Conservation (phyloP, 495 filamentous ascomycete species). For the Hypoxylon trugodes region DNA sequence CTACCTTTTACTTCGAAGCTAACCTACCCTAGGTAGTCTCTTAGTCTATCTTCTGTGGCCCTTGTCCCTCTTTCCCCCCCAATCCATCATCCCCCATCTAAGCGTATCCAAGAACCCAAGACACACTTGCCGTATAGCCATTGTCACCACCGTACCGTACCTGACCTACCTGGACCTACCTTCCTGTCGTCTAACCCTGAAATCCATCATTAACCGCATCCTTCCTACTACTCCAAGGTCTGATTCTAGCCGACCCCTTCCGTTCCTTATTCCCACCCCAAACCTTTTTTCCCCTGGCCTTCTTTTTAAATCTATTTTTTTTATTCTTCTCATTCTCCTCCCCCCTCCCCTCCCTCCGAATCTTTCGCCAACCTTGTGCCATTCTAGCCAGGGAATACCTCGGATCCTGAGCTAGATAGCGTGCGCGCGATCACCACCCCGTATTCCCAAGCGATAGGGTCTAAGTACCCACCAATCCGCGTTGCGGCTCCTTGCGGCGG, state of each 20-base stretch:
- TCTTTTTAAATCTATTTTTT: neutral
- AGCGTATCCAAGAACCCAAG: neutral
- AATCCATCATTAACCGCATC: conserved; percentile 39
- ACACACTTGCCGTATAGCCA: conserved; percentile 38
- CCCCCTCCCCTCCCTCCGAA: conserved; percentile 8
- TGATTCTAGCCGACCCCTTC: conserved; percentile 31
- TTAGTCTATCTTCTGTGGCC: conserved; percentile 31
- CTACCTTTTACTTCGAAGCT: too few relatives aligned
- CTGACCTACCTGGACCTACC: conserved; percentile 16
- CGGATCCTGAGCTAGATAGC: conserved; percentile 32
- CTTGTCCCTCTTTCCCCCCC: conserved; percentile 16
- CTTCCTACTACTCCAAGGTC: conserved; percentile 25
- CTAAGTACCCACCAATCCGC: conserved; percentile 37
- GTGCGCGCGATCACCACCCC: conserved; percentile 26
- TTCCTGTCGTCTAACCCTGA: conserved; percentile 32
- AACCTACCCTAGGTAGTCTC: too few relatives aligned
- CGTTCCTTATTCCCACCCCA: conserved; percentile 25
- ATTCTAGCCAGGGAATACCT: conserved; percentile 27
- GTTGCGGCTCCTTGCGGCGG: conserved; percentile 40
- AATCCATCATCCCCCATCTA: conserved; percentile 11
- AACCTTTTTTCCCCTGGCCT: neutral
- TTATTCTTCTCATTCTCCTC: neutral
- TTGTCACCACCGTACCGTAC: conserved; percentile 12
- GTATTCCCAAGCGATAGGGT: conserved; percentile 33
- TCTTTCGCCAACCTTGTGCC: conserved; percentile 26